Conservation (phyloP, 495 filamentous ascomycete species). For the Aspergillus nidulans region DNA sequence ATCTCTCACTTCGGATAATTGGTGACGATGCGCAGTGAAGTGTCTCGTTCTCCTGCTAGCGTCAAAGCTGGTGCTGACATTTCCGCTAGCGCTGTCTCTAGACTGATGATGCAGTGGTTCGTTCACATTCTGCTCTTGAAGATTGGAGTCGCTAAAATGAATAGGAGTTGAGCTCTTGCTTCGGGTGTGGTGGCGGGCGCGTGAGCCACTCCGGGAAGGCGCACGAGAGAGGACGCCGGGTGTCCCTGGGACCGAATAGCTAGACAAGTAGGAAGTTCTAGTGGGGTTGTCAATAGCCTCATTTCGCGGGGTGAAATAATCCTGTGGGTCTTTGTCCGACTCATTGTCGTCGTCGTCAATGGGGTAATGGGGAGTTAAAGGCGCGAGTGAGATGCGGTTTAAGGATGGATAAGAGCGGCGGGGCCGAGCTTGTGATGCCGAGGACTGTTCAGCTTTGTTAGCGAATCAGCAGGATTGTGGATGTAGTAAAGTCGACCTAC, state of each 20-base stretch:
- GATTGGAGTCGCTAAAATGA: slow-evolving; percentile 34
- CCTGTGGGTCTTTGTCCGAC: slow-evolving; percentile 18
- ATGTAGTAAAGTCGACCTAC: background rate
- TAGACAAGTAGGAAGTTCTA: slow-evolving; percentile 39
- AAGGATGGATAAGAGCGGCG: slow-evolving; percentile 46
- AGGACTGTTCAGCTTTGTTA: slow-evolving; percentile 10
- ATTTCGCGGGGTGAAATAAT: slow-evolving; percentile 32
- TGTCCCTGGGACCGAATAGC: slow-evolving; percentile 42
- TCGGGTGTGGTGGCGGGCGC: slow-evolving; percentile 32
- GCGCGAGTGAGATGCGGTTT: slow-evolving; percentile 53
- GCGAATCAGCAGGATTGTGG: slow-evolving; percentile 6
- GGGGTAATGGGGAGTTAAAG: slow-evolving; percentile 62
- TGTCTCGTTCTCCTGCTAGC: slow-evolving; percentile 14
- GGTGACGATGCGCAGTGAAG: background rate
- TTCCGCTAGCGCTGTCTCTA: background rate
- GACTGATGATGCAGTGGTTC: slow-evolving; percentile 24
- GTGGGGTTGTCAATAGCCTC: slow-evolving; percentile 17
- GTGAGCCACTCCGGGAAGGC: slow-evolving; percentile 40
- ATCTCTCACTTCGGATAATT: slow-evolving; percentile 25
- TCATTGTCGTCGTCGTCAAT: slow-evolving; percentile 41
- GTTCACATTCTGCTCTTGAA: slow-evolving; percentile 23
- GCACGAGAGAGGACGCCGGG: slow-evolving; percentile 44
- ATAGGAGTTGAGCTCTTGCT: slow-evolving; percentile 37
- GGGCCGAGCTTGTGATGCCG: slow-evolving; percentile 21
- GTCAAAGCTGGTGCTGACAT: background rate